Conservation (phyloP, 345 rosid genomes). For the Aquilaria malaccensis region DNA sequence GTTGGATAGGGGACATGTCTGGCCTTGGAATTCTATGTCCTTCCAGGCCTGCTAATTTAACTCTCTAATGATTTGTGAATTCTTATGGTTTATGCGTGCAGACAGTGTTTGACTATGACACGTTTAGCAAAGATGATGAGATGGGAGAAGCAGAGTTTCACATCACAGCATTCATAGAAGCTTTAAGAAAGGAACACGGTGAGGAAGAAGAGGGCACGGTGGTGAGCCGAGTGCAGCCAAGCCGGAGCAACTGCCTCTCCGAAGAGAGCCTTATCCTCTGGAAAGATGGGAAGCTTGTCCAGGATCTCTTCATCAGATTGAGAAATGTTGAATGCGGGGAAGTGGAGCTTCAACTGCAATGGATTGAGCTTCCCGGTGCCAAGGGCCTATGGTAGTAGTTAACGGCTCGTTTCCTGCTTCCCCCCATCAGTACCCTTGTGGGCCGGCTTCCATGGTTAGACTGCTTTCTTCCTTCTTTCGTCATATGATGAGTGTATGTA, state of each 20-base stretch:
- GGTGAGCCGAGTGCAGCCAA: slow-evolving; percentile 41
- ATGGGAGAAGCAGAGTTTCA: slow-evolving; percentile 93
- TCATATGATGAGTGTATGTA: no score
- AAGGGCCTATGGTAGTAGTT: slow-evolving; percentile 28
- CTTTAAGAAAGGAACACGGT: slow-evolving; percentile 46
- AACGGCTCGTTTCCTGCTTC: neutral
- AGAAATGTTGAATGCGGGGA: slow-evolving; percentile 88
- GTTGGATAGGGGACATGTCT: no score
- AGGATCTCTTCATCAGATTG: slow-evolving; percentile 62
- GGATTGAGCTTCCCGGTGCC: slow-evolving; percentile 82
- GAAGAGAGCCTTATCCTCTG: slow-evolving; percentile 54
- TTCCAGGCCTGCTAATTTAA: no score
- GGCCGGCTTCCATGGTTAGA: no score
- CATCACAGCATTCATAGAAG: slow-evolving; percentile 53
- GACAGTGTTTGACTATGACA: slow-evolving; percentile 86
- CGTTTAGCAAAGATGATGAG: slow-evolving; percentile 77
- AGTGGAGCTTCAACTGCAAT: slow-evolving; percentile 72
- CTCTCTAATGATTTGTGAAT: no score
- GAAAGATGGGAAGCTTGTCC: slow-evolving; percentile 44
- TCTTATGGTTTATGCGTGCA: slow-evolving; percentile 8
- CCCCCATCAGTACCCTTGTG: no score
- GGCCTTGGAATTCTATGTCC: no score
- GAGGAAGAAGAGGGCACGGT: slow-evolving; percentile 57
- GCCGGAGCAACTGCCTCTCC: slow-evolving; percentile 57
- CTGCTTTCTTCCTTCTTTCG: no score